A percentile compares a stretch with the other conserved stretches of the same genome.
These are phyloP conservation scores for Coemansia sp. DNA, from an alignment of 192 early-diverging fungal genomes.

Conservation along the genomic window DNA sequence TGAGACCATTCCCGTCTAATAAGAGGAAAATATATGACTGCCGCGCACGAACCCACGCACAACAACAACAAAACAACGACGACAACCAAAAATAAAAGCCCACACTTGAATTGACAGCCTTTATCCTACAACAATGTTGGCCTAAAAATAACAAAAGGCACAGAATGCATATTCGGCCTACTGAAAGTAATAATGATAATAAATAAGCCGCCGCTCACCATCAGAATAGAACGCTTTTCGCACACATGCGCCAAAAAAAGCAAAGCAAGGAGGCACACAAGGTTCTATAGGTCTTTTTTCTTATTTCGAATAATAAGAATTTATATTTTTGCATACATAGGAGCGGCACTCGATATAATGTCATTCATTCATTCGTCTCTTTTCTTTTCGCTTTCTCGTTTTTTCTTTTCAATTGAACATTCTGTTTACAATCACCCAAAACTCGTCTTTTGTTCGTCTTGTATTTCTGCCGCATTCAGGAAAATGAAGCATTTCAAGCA, in stretches of 20 bases:
- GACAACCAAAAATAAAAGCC: neutral
- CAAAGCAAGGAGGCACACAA: too few species aligned
- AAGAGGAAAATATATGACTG: neutral
- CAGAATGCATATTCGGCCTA: neutral
- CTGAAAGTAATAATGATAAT: neutral
- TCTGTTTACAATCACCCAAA: too few species aligned
- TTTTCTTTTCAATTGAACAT: neutral
- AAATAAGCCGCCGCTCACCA: neutral
- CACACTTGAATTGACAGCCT: neutral
- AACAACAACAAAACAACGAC: neutral
- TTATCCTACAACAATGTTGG: slow-evolving; percentile 1
- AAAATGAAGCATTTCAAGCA: neutral
- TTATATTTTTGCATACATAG: too few species aligned
- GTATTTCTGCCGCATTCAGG: neutral
- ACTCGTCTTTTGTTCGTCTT: neutral
- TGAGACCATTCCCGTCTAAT: neutral
- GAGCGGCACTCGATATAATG: too few species aligned
- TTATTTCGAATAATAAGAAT: neutral
- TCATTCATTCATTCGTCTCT: neutral
- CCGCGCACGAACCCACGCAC: neutral
- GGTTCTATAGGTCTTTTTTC: neutral
- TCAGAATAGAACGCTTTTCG: neutral
- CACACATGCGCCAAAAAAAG: too few species aligned
- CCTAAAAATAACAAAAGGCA: neutral
- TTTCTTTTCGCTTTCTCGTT: neutral